Evolutionary conservation across 352 stramenopile species (phyloP).

Genomic region (Globisporangium cystogenes): DNA sequence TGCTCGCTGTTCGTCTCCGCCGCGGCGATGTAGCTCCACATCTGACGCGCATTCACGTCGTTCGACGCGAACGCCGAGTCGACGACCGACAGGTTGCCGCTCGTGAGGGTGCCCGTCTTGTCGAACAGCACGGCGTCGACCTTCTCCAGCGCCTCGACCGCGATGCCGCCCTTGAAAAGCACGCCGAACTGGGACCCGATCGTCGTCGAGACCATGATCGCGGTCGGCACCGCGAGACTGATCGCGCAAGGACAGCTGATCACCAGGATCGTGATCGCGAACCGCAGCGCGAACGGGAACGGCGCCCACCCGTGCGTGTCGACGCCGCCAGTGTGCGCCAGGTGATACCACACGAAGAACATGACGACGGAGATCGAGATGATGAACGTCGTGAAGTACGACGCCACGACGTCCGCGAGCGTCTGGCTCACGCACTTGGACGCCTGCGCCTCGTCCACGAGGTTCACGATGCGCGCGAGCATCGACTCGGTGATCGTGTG

Average conservation of each 20-base stretch:
- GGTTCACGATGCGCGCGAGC: conserved; percentile 62
- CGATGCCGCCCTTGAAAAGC: conserved; percentile 73
- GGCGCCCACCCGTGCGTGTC: conserved; percentile 47
- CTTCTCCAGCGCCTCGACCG: conserved; percentile 59
- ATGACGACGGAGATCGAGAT: conserved; percentile 49
- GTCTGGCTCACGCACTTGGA: conserved; percentile 58
- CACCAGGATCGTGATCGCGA: conserved; percentile 73
- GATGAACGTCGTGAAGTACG: conserved; percentile 76
- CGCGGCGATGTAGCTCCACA: conserved; percentile 45
- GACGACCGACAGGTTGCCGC: conserved; percentile 42
- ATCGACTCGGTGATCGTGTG: conserved; percentile 75
- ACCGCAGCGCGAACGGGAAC: conserved; percentile 69
- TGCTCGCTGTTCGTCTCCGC: conserved; percentile 62
- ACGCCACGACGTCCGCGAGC: conserved; percentile 54
- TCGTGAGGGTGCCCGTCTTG: conserved; percentile 78
- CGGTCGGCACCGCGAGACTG: conserved; percentile 66
- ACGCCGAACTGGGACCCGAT: conserved; percentile 76
- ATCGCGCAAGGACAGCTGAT: conserved; percentile 79
- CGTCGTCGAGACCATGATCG: conserved; percentile 74
- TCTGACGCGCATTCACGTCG: conserved; percentile 5
- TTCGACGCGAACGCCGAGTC: conserved; percentile 6
- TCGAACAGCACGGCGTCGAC: conserved; percentile 78
- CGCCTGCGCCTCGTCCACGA: conserved; percentile 70
- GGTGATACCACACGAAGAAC: conserved; percentile 71
- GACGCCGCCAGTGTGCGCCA: conserved; percentile 33